A percentile compares a stretch with the other conserved stretches of the same genome.
Evolutionary conservation across 1,284 basidiomycete species (phyloP).

Genomic region (Trichosporon sp.): DNA sequence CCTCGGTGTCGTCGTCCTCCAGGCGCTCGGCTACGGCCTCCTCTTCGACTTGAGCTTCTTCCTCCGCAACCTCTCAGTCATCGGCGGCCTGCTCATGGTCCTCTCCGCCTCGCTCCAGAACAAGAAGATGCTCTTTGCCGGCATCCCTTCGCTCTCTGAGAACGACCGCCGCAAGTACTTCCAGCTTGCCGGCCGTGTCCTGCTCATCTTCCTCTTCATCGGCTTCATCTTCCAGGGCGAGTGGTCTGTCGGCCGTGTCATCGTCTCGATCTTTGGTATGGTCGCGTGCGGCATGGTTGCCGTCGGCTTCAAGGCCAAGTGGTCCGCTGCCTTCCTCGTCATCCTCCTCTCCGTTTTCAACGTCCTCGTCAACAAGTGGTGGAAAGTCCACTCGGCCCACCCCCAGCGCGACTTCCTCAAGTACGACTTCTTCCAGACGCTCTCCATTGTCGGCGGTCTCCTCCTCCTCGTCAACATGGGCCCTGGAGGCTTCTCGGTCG

Average conservation of each 20-base stretch:
- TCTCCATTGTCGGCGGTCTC: constrained; percentile 95
- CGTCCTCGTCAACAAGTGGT: constrained; percentile 98
- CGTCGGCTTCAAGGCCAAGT: constrained; percentile 98
- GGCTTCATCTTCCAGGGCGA: constrained; percentile 93
- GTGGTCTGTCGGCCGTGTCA: constrained; percentile 81
- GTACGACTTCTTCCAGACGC: constrained; percentile 78
- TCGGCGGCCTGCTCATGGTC: constrained; percentile 94
- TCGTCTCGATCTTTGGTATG: constrained; percentile 84
- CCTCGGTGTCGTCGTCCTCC: constrained; percentile 86
- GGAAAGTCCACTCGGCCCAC: constrained; percentile 89
- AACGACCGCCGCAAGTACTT: constrained; percentile 99
- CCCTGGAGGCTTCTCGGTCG: constrained; percentile 93
- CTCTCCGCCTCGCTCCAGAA: constrained; percentile 91
- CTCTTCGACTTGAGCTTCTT: constrained; percentile 99
- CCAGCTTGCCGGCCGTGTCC: constrained; percentile 92
- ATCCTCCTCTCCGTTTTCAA: constrained; percentile 91
- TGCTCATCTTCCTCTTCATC: constrained; percentile 98
- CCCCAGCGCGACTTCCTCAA: constrained; percentile 98
- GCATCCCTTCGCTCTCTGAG: constrained; percentile 85
- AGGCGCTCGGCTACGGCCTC: constrained; percentile 92
- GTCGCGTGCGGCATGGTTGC: constrained; percentile 97
- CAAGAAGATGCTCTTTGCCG: constrained; percentile 86
- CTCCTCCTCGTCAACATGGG: constrained; percentile 98
- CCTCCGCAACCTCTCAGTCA: constrained; percentile 90
- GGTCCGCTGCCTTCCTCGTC: constrained; percentile 97